A percentile compares a stretch with the other conserved stretches of the same genome.
phyloP scores from a whole-genome alignment of 768 basidiomycete genomes.

The Porphyrellus cyaneotinctus region DNA sequence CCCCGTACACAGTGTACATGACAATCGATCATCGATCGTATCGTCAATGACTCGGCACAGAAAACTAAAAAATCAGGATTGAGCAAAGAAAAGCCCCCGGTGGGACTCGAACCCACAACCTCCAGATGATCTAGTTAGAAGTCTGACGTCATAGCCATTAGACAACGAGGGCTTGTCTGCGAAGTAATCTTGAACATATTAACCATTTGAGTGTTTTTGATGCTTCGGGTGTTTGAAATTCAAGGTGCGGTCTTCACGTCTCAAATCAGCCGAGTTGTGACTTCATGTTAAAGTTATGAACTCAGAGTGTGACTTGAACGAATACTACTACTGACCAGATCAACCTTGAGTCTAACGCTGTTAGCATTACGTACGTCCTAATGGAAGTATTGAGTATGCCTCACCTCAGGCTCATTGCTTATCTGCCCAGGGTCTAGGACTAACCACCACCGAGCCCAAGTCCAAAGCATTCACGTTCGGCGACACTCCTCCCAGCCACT shows the following conservation, averaged over 20 bases:
- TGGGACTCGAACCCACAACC: constrained; percentile 86
- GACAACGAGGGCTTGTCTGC: constrained; percentile 65
- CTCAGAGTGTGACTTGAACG: too few species aligned
- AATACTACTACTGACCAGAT: too few species aligned
- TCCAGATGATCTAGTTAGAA: constrained; percentile 81
- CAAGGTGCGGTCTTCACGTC: too few species aligned
- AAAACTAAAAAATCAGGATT: background rate
- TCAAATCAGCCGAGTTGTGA: too few species aligned
- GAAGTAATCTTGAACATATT: background rate
- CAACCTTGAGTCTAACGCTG: too few species aligned
- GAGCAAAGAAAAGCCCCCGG: constrained; percentile 52
- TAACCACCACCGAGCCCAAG: background rate
- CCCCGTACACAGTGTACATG: background rate
- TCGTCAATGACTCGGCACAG: background rate
- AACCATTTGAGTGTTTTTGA: background rate
- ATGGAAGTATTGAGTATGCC: background rate
- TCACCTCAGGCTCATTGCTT: background rate
- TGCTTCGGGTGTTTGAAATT: too few species aligned
- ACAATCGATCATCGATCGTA: background rate
- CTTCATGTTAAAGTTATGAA: too few species aligned
- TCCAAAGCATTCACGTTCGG: background rate
- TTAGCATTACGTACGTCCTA: background rate
- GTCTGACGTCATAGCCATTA: constrained; percentile 92
- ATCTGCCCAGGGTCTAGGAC: constrained; percentile 8
- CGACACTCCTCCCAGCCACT: background rate